Percentiles rank a stretch among this genome's conserved stretches.
phyloP scores from a whole-genome alignment of 2,329 filamentous ascomycete species.

The Botryotinia convoluta region DNA sequence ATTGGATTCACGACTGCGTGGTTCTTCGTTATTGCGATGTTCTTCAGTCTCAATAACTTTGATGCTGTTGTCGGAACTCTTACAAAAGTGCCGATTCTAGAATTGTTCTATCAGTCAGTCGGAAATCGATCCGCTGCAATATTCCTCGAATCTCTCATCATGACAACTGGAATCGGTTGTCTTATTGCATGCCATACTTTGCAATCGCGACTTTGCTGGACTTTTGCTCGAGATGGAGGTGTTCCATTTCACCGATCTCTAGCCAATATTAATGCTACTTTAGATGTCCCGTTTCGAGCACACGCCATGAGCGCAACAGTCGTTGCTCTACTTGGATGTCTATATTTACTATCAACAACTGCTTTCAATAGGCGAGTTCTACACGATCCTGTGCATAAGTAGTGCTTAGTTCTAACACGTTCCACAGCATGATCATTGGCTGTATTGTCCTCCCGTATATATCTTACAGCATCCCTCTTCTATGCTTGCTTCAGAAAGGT shows the following conservation, averaged over 20 bases:
- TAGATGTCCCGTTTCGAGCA: constrained; percentile 20
- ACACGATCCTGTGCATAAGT: not conserved
- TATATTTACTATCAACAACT: constrained; percentile 17
- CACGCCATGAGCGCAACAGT: constrained; percentile 12
- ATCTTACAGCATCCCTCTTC: constrained; percentile 16
- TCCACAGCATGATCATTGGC: constrained; percentile 15
- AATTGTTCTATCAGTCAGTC: constrained; percentile 11
- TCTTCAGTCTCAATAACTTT: constrained; percentile 19
- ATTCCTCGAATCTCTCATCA: constrained; percentile 14
- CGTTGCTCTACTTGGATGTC: constrained; percentile 12
- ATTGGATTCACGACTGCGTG: constrained; percentile 18
- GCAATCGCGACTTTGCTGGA: constrained; percentile 20
- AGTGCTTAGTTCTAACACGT: not conserved
- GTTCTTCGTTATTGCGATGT: constrained; percentile 19
- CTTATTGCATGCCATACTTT: constrained; percentile 16
- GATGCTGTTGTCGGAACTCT: constrained; percentile 11
- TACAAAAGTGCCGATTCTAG: constrained; percentile 14
- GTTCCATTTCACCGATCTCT: constrained; percentile 11
- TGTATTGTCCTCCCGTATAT: constrained; percentile 19
- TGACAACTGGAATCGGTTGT: constrained; percentile 15
- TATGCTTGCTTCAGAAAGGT: constrained; percentile 40
- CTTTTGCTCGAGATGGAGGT: constrained; percentile 21
- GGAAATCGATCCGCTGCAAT: constrained; percentile 8
- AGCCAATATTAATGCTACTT: constrained; percentile 9
- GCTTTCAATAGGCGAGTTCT: constrained; percentile 17